These are phyloP conservation scores for Raddia guianensis DNA, from an alignment of 176 grass and related monocot genomes.

Conservation along the genomic window DNA sequence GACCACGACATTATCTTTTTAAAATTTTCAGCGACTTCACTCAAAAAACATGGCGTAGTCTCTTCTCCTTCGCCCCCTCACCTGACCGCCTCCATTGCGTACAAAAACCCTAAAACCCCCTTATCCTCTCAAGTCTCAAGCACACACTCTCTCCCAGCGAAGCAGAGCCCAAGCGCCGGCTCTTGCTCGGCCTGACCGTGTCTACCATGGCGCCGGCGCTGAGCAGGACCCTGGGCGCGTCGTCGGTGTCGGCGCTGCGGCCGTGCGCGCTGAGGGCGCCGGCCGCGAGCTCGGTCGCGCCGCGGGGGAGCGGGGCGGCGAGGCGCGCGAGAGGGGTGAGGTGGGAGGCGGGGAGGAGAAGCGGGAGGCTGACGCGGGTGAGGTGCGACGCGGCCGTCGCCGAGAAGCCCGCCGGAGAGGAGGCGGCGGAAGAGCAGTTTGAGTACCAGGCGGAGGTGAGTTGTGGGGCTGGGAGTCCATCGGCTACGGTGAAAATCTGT, in stretches of 20 bases:
- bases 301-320: not conserved
- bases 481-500: not conserved
- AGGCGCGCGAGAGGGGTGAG: slow-evolving; percentile 46
- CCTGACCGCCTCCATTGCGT: slow-evolving; percentile 1
- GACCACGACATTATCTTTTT: too few relatives aligned
- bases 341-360: slow-evolving; percentile 45
- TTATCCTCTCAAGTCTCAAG: slow-evolving; percentile 26
- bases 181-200: not conserved
- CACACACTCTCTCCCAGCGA: not conserved
- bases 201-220: slow-evolving; percentile 47
- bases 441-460: slow-evolving; percentile 92
- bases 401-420: slow-evolving; percentile 63
- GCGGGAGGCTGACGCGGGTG: slow-evolving; percentile 35
- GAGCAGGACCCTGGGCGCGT: slow-evolving; percentile 54
- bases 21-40: too few relatives aligned
- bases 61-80: slow-evolving; percentile 26
- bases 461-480: not conserved
- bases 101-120: slow-evolving; percentile 39
- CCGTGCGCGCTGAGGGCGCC: slow-evolving; percentile 32
- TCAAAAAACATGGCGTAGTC: not conserved
- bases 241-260: slow-evolving; percentile 54
- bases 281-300: slow-evolving; percentile 27
- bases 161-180: not conserved
- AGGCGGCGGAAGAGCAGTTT: slow-evolving; percentile 59
- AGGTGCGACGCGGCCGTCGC: slow-evolving; percentile 69